Evolutionary conservation across 768 basidiomycete species (phyloP).

Genomic region (Trametes cingulata): DNA sequence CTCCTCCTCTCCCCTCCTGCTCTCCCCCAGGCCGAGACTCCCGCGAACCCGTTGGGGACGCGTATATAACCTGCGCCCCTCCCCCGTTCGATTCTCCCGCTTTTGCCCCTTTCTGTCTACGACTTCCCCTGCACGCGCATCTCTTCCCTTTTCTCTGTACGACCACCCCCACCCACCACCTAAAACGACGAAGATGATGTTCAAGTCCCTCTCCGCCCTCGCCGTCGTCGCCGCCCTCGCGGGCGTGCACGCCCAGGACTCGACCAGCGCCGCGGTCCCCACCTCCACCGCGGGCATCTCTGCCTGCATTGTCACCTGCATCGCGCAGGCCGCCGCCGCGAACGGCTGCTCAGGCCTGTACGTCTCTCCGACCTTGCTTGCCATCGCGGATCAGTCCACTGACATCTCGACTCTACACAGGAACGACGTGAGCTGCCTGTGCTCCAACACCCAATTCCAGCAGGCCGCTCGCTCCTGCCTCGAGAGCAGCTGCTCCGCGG

Average conservation of each 20-base stretch:
- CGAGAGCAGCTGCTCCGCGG: constrained; percentile 33
- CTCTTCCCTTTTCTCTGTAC: neutral
- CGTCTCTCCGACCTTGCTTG: neutral
- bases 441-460: constrained; percentile 42
- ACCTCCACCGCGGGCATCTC: constrained; percentile 8
- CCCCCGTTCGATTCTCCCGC: neutral
- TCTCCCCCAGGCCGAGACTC: neutral
- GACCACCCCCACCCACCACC: neutral
- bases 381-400: neutral
- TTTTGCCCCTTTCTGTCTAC: neutral
- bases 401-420: constrained; percentile 26
- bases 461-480: constrained; percentile 36
- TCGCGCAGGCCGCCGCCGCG: constrained; percentile 12
- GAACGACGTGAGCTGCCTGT: constrained; percentile 42
- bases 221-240: constrained; percentile 13
- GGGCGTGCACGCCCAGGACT: constrained; percentile 16
- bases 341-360: constrained; percentile 21
- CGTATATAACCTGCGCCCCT: neutral
- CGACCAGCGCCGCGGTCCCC: neutral
- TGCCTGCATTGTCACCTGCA: constrained; percentile 23
- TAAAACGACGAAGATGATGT: constrained; percentile 3
- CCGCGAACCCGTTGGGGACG: too few relatives aligned
- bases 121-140: neutral
- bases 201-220: constrained; percentile 2
- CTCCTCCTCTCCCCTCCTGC: neutral